These are phyloP conservation scores for Colletotrichum agaves DNA, from an alignment of 2,329 filamentous ascomycete genomes.

Conservation along the genomic window DNA sequence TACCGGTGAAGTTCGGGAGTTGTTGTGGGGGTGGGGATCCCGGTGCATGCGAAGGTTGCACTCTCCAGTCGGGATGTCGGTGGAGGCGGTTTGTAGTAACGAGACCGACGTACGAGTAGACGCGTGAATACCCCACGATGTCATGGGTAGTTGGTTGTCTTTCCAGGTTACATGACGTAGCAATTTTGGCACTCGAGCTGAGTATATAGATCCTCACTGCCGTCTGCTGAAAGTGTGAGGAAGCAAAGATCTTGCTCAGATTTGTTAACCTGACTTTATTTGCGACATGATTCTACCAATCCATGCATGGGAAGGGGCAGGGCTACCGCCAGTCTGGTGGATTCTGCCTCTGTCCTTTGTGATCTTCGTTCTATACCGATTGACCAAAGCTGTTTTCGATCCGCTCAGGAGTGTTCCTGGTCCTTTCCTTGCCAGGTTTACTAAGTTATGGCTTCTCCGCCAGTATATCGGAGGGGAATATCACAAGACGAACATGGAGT, in stretches of 20 bases:
- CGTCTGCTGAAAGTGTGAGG: too few species aligned
- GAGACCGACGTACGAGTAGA: too few species aligned
- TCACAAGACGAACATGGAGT: slow-evolving; percentile 41
- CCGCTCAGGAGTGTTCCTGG: slow-evolving; percentile 40
- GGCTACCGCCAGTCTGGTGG: not conserved
- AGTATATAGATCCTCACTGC: not conserved
- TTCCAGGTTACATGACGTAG: too few species aligned
- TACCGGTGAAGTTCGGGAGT: not conserved
- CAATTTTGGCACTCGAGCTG: too few species aligned
- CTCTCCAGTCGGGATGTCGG: not conserved
- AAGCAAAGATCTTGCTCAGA: not conserved
- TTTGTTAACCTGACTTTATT: not conserved
- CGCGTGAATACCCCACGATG: slow-evolving; percentile 5
- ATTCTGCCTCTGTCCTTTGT: not conserved
- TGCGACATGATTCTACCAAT: not conserved
- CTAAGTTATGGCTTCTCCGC: slow-evolving; percentile 43
- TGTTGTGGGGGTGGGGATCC: slow-evolving; percentile 2
- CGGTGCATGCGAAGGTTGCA: accelerated
- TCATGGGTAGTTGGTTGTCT: too few species aligned
- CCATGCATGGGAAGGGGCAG: not conserved
- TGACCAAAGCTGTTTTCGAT: not conserved
- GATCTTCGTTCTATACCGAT: not conserved
- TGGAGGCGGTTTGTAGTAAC: not conserved
- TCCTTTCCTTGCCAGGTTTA: slow-evolving; percentile 44
- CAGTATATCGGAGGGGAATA: slow-evolving; percentile 42